Conservation (phyloP, 2,329 filamentous ascomycete genomes). For the Hypoxylon sp. region DNA sequence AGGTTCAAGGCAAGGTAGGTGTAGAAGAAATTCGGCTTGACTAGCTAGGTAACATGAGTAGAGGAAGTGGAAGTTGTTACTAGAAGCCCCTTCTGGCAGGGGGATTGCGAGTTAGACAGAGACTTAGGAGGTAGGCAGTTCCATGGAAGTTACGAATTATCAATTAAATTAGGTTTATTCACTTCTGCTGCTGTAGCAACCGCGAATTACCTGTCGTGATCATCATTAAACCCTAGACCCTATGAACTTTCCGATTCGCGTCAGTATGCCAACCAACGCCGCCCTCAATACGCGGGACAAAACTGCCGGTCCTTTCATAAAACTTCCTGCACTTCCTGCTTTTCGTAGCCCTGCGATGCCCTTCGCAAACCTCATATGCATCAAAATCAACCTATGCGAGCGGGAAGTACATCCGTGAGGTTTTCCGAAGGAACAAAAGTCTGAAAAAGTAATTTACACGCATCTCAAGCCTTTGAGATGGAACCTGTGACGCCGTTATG, state of each 20-base stretch:
- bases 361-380: constrained; percentile 32
- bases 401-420: constrained; percentile 3
- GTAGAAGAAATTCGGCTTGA: neutral
- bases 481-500: constrained; percentile 27
- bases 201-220: constrained; percentile 31
- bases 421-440: constrained; percentile 8
- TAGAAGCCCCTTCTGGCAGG: neutral
- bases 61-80: constrained; percentile 1
- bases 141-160: constrained; percentile 18
- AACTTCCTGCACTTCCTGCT: constrained; percentile 11
- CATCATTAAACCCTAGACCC: constrained; percentile 39
- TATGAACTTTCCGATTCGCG: constrained; percentile 23
- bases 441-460: constrained; percentile 13
- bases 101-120: neutral
- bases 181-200: constrained; percentile 4
- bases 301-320: constrained; percentile 23
- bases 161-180: constrained; percentile 1
- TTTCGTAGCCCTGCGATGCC: constrained; percentile 39
- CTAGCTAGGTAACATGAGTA: no score
- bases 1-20: constrained; percentile 9
- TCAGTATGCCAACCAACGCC: constrained; percentile 23
- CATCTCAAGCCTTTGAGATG: constrained; percentile 20
- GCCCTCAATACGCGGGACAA: constrained; percentile 12
- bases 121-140: neutral
- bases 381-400: constrained; percentile 24